Conservation (phyloP, 1,284 basidiomycete species). For the Porogramme epimiltina region DNA sequence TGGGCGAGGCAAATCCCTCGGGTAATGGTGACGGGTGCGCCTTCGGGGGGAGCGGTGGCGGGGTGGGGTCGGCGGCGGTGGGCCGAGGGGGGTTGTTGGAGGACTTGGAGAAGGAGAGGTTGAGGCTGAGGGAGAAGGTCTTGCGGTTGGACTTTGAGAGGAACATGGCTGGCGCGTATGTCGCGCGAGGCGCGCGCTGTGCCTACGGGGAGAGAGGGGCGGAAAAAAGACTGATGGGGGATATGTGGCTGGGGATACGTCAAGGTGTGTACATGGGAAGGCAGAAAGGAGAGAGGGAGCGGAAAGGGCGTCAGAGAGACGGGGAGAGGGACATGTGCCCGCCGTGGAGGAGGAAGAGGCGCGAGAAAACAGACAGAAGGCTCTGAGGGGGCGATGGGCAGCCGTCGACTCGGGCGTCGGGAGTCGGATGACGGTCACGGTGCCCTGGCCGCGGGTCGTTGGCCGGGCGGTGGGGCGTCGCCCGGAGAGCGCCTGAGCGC, state of each 20-base stretch:
- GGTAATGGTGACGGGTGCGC: constrained; percentile 9
- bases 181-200: too few relatives aligned
- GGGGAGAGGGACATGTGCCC: not conserved
- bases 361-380: not conserved
- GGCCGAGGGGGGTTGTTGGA: constrained; percentile 5
- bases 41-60: too few relatives aligned
- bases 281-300: not conserved
- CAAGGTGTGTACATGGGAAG: constrained; percentile 10
- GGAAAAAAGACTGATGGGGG: constrained; percentile 14
- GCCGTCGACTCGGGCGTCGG: too few relatives aligned
- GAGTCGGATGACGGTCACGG: too few relatives aligned
- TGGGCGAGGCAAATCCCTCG: constrained; percentile 9
- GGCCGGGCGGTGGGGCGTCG: too few relatives aligned
- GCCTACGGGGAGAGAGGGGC: too few relatives aligned
- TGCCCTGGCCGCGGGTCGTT: too few relatives aligned
- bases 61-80: too few relatives aligned
- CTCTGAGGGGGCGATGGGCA: too few relatives aligned
- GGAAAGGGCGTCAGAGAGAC: constrained; percentile 1
- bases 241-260: constrained; percentile 3
- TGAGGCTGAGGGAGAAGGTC: constrained; percentile 19
- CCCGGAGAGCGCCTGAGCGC: too few relatives aligned
- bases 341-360: constrained; percentile 7
- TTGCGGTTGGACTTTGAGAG: constrained; percentile 18
- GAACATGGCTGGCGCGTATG: constrained; percentile 7
- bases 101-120: constrained; percentile 15